A percentile compares a stretch with the other conserved stretches of the same genome.
Conservation (phyloP, 495 filamentous ascomycete genomes). For the Penicillium maclennaniae region DNA sequence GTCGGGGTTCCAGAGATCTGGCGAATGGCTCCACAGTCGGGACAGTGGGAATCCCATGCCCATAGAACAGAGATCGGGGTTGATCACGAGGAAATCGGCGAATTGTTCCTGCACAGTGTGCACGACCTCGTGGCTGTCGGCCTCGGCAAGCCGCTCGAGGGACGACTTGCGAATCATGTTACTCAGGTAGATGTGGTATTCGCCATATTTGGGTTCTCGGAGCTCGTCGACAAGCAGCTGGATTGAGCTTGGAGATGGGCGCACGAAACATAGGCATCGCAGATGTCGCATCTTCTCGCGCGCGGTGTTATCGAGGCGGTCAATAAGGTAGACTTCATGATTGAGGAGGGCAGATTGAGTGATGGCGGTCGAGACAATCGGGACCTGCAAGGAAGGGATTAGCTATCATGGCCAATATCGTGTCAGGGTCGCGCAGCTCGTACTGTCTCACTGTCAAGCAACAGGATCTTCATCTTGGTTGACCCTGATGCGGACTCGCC, state of each 20-base stretch:
- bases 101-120: conserved; percentile 91
- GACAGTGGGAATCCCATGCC: conserved; percentile 70
- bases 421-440: conserved; percentile 32
- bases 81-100: conserved; percentile 90
- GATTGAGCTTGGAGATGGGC: conserved; percentile 85
- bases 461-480: conserved; percentile 97
- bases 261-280: conserved; percentile 86
- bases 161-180: conserved; percentile 97
- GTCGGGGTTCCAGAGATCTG: conserved; percentile 88
- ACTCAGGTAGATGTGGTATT: conserved; percentile 96
- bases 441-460: conserved; percentile 92
- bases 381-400: conserved; percentile 49
- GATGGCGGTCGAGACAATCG: conserved; percentile 89
- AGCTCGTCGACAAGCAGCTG: conserved; percentile 94
- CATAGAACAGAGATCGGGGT: conserved; percentile 87
- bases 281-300: conserved; percentile 98
- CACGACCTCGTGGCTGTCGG: conserved; percentile 97
- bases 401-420: conserved; percentile 8
- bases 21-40: conserved; percentile 67
- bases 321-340: conserved; percentile 96
- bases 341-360: conserved; percentile 95
- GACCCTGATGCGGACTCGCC: conserved; percentile 67
- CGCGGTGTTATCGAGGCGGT: conserved; percentile 84
- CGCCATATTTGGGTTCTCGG: conserved; percentile 93
- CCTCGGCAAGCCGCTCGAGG: conserved; percentile 88